Conservation (phyloP, 2,329 filamentous ascomycete species). For the Neofusicoccum sp. region DNA sequence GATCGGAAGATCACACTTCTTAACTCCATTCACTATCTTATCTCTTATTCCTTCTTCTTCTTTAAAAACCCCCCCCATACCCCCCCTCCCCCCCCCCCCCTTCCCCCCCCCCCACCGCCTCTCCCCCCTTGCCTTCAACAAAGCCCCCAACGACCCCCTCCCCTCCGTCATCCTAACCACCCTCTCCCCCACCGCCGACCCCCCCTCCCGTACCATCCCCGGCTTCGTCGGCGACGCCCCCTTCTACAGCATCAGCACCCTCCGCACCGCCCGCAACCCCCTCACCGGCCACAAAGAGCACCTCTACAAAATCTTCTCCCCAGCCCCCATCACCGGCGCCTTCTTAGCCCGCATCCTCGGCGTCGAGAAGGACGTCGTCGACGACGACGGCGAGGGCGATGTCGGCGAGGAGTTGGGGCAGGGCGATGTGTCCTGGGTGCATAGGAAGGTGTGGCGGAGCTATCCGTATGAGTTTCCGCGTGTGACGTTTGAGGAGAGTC, state of each 20-base stretch:
- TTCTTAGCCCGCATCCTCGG: conserved; percentile 56
- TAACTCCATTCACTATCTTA: too few species aligned
- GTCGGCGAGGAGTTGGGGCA: conserved; percentile 32
- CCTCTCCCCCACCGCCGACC: conserved; percentile 62
- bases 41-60: too few species aligned
- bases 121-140: conserved; percentile 71
- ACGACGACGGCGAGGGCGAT: conserved; percentile 29
- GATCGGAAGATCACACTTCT: too few species aligned
- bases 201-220: conserved; percentile 53
- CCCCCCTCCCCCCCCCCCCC: too few species aligned
- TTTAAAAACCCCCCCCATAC: too few species aligned
- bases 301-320: conserved; percentile 70
- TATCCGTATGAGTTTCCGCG: conserved; percentile 87
- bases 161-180: conserved; percentile 85
- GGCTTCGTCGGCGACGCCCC: conserved; percentile 65
- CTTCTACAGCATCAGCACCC: conserved; percentile 84
- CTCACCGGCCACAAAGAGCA: conserved; percentile 48
- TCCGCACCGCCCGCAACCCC: conserved; percentile 66
- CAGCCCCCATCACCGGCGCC: conserved; percentile 47
- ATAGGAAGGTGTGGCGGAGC: conserved; percentile 76
- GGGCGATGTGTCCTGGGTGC: conserved; percentile 70
- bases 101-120: conserved; percentile 68
- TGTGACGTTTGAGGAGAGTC: conserved; percentile 80
- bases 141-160: conserved; percentile 58
- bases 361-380: conserved; percentile 31